Percentiles rank a stretch among this genome's conserved stretches.
These are phyloP conservation scores for Osmanthus fragrans DNA, from an alignment of 257 asterid species.

Conservation along the genomic window DNA sequence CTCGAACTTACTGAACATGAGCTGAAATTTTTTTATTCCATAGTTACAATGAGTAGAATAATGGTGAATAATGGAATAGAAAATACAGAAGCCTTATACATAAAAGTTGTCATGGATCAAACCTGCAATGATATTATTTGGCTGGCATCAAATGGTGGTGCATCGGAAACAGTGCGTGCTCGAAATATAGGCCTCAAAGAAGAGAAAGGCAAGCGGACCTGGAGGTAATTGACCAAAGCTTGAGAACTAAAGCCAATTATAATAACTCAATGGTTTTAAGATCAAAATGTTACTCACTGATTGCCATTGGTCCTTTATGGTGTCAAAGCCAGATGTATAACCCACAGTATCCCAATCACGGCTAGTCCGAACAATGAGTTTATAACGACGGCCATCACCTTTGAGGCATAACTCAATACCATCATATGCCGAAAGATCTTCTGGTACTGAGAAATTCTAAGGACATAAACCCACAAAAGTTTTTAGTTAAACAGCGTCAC, in stretches of 20 bases:
- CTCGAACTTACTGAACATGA: slow-evolving; percentile 96
- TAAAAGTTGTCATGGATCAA: slow-evolving; percentile 19
- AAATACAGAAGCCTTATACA: background rate
- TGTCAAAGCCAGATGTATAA: slow-evolving; percentile 73
- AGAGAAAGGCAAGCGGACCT: slow-evolving; percentile 83
- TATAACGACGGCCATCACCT: slow-evolving; percentile 91
- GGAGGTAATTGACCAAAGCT: slow-evolving; percentile 24
- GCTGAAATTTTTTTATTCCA: slow-evolving; percentile 50
- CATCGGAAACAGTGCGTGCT: slow-evolving; percentile 82
- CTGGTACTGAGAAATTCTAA: slow-evolving; percentile 83
- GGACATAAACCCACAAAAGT: slow-evolving; percentile 3
- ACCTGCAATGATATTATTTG: slow-evolving; percentile 86
- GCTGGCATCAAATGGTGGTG: slow-evolving; percentile 77
- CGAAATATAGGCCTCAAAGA: slow-evolving; percentile 90
- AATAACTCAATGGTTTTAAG: background rate
- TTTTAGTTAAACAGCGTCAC: slow-evolving; percentile 1
- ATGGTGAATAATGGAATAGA: background rate
- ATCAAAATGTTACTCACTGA: slow-evolving; percentile 47
- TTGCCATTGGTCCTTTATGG: slow-evolving; percentile 87
- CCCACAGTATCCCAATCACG: slow-evolving; percentile 96
- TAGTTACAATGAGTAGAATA: background rate
- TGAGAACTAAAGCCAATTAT: slow-evolving; percentile 1
- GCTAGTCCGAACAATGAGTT: slow-evolving; percentile 80
- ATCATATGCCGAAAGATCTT: slow-evolving; percentile 93
- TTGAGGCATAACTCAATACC: slow-evolving; percentile 80